A percentile compares a stretch with the other conserved stretches of the same genome.
Conservation (phyloP, 2,329 filamentous ascomycete genomes). For the Microdochium paspali region DNA sequence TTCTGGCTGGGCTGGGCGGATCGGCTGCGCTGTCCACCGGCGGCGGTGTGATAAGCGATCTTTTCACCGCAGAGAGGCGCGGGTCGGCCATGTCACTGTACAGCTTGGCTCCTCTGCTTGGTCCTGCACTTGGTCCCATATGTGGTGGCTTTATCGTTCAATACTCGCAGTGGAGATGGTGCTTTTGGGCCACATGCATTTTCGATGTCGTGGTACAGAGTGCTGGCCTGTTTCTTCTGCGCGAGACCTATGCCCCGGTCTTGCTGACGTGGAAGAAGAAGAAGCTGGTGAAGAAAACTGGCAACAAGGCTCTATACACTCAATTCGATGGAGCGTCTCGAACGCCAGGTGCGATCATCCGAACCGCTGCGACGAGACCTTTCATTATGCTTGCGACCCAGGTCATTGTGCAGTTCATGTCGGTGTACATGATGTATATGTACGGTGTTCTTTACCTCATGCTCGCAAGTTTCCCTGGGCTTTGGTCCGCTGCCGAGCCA, state of each 20-base stretch:
- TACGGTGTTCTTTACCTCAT: conserved; percentile 40
- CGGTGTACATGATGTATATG: conserved; percentile 43
- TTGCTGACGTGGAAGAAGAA: conserved; percentile 49
- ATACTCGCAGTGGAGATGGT: conserved; percentile 62
- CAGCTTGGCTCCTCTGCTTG: conserved; percentile 53
- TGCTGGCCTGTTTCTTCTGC: conserved; percentile 47
- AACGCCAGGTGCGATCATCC: conserved; percentile 22
- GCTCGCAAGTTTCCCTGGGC: conserved; percentile 38
- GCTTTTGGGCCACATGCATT: conserved; percentile 60
- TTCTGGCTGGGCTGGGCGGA: conserved; percentile 48
- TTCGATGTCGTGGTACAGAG: conserved; percentile 50
- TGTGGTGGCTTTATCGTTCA: conserved; percentile 57
- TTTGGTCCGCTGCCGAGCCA: conserved; percentile 22
- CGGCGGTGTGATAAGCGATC: conserved; percentile 22
- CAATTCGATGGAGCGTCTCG: conserved; percentile 37
- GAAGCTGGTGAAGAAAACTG: conserved; percentile 47
- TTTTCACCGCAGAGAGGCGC: conserved; percentile 51
- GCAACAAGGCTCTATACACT: conserved; percentile 36
- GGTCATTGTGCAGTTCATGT: conserved; percentile 39
- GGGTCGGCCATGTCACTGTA: conserved; percentile 55
- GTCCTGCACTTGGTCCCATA: conserved; percentile 57
- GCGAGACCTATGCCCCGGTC: conserved; percentile 57
- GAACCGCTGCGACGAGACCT: conserved; percentile 33
- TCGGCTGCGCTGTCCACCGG: conserved; percentile 38
- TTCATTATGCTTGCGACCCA: conserved; percentile 41